Base-by-base conservation (phyloP, 768 basidiomycete genomes). In the Kwoniella sp. region DNA sequence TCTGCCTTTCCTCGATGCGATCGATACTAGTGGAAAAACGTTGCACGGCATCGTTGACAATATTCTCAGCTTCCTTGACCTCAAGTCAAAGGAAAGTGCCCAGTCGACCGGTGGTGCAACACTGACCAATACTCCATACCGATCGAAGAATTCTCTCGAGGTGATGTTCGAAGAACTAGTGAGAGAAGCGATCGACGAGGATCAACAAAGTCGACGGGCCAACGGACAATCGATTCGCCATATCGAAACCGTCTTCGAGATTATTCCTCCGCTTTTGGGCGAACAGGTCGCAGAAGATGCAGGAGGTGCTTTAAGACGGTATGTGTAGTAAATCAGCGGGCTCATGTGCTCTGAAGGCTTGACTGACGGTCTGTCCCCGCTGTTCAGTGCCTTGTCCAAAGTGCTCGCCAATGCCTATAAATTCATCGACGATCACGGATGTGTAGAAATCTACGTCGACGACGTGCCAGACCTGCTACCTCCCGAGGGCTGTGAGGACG, bases 21-120 rank as follows among this genome's bases (percentile, higher is more conserved):
- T 79, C 46, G 77, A 79, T 52, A 74, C 72, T 1, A 68, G 71
- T 1, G 74, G 76, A 13, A 71, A 71, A 19, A 72, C 69, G 0
- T 65, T 79, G 21, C 73, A 79, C 27, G 72, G 72, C 7, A 77
- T 79, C 25, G 74, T 77, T 55, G 74, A 75, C 55, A 79, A 79
- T 49, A 77, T 79, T 58, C 65, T 79, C n/a, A 74, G 68, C 10
- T 78, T 76, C 63, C 68, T 78, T 12, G 75, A 77, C 40, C 56
- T 77, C 8, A 70, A 69, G 50, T 58, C 29, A 8, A 64, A 65
- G 46, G 76, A 75, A n/a, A 40, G 53, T 55, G 30, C 60, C 36
- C 27, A 52, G 6, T 44, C 60, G 7, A 24, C 58, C 17, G 22
- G 56, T 21, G 53, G 58, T 17, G 53, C 19, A 15, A 60, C 40